Evolutionary conservation across 176 grass and related monocot species (phyloP).

Genomic region (Oropetium thomaeum): DNA sequence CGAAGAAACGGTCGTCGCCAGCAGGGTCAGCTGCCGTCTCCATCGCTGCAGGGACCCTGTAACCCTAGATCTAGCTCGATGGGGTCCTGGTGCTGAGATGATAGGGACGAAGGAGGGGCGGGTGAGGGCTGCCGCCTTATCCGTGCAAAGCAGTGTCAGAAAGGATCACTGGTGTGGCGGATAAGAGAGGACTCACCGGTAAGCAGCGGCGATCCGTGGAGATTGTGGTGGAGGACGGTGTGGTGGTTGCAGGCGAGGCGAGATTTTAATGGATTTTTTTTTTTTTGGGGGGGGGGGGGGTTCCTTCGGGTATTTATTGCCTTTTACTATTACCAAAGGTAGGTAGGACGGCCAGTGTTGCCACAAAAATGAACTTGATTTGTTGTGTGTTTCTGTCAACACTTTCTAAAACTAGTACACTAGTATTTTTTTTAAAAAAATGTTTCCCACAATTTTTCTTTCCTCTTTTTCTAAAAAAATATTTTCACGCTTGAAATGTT

Average conservation of each 20-base stretch:
- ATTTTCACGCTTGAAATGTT: no score
- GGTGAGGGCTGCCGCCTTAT: slow-evolving; percentile 5
- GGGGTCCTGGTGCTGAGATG: not conserved
- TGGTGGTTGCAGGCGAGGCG: slow-evolving; percentile 3
- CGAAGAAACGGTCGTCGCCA: slow-evolving; percentile 28
- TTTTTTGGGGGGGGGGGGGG: no score
- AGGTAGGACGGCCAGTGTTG: not conserved
- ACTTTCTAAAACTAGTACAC: no score
- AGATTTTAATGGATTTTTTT: slow-evolving; percentile 52
- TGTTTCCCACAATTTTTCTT: no score
- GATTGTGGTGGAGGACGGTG: not conserved
- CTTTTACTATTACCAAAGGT: not conserved
- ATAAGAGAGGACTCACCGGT: slow-evolving; percentile 13
- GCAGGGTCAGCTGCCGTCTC: slow-evolving; percentile 34
- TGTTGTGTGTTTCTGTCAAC: no score
- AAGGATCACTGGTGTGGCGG: slow-evolving; percentile 17
- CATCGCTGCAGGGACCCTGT: slow-evolving; percentile 40
- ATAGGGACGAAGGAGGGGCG: not conserved
- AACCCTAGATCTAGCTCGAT: slow-evolving; percentile 68
- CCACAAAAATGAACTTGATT: not conserved
- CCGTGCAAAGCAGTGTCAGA: not conserved
- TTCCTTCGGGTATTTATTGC: slow-evolving; percentile 12
- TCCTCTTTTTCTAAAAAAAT: no score
- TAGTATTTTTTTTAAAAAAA: no score
- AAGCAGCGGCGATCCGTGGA: slow-evolving; percentile 38